Percentiles rank a stretch among this genome's conserved stretches.
Evolutionary conservation across 129 eudicot species (phyloP).

Genomic region (Helichrysum umbraculigerum): DNA sequence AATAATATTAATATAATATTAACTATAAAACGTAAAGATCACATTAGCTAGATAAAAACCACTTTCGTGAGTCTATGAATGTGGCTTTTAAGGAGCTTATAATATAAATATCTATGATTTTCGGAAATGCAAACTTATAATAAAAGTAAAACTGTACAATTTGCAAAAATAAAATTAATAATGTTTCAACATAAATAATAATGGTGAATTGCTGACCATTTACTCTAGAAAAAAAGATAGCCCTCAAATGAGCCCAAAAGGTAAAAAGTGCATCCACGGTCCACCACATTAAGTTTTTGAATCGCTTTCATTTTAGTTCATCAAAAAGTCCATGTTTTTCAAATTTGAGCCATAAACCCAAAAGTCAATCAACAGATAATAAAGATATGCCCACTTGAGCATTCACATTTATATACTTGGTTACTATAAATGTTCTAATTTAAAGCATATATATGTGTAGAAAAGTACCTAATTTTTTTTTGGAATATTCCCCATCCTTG

Average conservation of each 20-base stretch:
- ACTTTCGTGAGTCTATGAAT: too few relatives aligned
- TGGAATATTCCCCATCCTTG: not conserved
- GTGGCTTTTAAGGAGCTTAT: too few relatives aligned
- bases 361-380: not conserved
- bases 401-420: not conserved
- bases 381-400: constrained; percentile 7
- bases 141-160: not conserved
- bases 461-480: not conserved
- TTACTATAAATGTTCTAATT: not conserved
- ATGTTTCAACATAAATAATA: not conserved
- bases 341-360: not conserved
- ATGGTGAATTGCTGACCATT: not conserved
- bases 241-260: not conserved
- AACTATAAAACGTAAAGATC: too few relatives aligned
- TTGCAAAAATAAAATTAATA: not conserved
- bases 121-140: not conserved
- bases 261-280: not conserved
- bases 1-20: too few relatives aligned
- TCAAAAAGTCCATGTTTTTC: constrained; percentile 1
- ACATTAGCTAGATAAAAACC: too few relatives aligned
- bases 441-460: not conserved
- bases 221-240: not conserved
- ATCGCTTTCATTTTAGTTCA: not conserved
- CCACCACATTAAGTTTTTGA: not conserved
- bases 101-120: too few relatives aligned